Evolutionary conservation across 306 rosid species (phyloP), one percentile per base, ranked within the genome.

Genomic region (Malus fusca): DNA sequence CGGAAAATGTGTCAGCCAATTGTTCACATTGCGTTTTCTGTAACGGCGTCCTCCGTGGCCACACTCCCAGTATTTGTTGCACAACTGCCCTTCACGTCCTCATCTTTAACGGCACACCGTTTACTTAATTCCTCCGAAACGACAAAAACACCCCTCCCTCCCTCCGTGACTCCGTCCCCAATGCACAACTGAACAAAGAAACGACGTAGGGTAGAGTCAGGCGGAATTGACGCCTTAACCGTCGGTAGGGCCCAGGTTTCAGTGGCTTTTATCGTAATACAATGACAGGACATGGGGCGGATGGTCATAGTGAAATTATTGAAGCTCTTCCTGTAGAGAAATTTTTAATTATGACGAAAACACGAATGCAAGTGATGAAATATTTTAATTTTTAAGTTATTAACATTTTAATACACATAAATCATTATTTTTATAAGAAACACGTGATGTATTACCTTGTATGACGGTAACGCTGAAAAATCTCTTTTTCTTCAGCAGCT

Each of bases 171-270:
- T 61, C 43, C 22, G 15, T 11, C 37, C 19, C 77, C 56, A 15
- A 65, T 35, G 46, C 13, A 11, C 21, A 15, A 48, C 55, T 0
- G 55, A 78, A 66, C 74, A 9, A 70, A 58, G 42, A 7, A 80
- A 74, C 82, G 81, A 48, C 7, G 53, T 4, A 13, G 85, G 78
- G 82, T 8, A 35, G 25, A 9, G 8, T 9, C 28, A 9, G 68
- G 93, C 86, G 79, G 80, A 80, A 77, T 80, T 79, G 87, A 86
- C 85, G 88, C 87, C 86, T 85, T 82, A 87, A 90, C 88, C 68
- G 81, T 48, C 81, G 48, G 63, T 64, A 87, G 90, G 91, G 9
- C 88, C 90, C 84, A 82, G 2, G 4, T 13, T 15, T 0, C 7
- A 77, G 73, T 85, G 90, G 86, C 82, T 77, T 26, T 6, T 42